Base-by-base conservation (phyloP, 768 basidiomycete genomes). In the Suillus subalutaceus region DNA sequence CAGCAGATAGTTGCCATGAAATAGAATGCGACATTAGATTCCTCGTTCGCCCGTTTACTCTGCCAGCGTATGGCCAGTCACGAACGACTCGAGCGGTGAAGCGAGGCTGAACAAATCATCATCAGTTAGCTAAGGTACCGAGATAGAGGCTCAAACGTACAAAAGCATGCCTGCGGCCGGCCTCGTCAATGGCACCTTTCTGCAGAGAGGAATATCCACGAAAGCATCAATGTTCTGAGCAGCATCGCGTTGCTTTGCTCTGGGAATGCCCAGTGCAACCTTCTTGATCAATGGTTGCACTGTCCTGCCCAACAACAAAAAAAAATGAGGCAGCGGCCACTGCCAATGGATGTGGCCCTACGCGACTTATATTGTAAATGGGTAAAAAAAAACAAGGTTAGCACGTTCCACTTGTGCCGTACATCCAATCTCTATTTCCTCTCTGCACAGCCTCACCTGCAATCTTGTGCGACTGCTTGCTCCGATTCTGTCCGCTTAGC, bases 31-130 rank as follows among this genome's bases (percentile, higher is more conserved):
- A 56, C 44, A 41, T 77, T 77, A 92, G 63, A 93, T 93, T 44
- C 91, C 90, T 63, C 83, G 82, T 48, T 92, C 93, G 43, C 92
- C 93, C 48, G 93, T 94, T 32, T n/a, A n/a, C n/a, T 91, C 90
- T 76, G 93, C 92, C 63, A 94, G 80, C 18, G 91, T 93, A 77
- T 93, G 93, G 8, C 93, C 92, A 58, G 85, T 87, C 64, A 94
- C 88, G 73, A 91, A 95, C 5, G 89, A 86, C 15, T 91, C 90
- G 30, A 94, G 80, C 13, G 91, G 91, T 16, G 90, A 92, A 0
- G 87, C 87, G 68, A 94, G 81, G 84, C 90, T 92, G 38, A 63
- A 69, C 35, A 35, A 6, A 35, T 6, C 37, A n/a, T n/a, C n/a
- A 52, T 62, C 38, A 37, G 44, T 52, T 3, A 59, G 32, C 15